These are phyloP conservation scores for Didymella exigua DNA, from an alignment of 2,329 filamentous ascomycete species.

Conservation along the genomic window DNA sequence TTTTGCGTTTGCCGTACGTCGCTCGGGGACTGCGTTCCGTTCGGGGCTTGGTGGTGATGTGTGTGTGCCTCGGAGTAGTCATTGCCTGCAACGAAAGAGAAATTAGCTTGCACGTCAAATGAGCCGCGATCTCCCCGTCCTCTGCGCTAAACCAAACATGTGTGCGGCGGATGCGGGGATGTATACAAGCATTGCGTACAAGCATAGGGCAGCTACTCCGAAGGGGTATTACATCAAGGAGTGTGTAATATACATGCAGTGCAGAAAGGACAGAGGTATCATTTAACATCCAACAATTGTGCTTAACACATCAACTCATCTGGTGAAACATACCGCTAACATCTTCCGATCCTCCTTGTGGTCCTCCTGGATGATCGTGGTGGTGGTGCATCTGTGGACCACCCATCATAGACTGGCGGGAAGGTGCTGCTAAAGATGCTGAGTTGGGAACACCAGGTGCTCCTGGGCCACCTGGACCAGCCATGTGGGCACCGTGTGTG, in stretches of 20 bases:
- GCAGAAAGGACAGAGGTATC: slow-evolving; percentile 51
- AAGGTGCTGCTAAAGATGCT: slow-evolving; percentile 64
- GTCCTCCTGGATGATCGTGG: slow-evolving; percentile 72
- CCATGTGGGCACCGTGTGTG: slow-evolving; percentile 68
- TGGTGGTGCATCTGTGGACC: slow-evolving; percentile 71
- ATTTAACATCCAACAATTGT: slow-evolving; percentile 48
- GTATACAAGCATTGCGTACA: slow-evolving; percentile 34
- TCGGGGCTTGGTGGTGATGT: slow-evolving; percentile 69
- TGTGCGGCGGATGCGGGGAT: slow-evolving; percentile 20
- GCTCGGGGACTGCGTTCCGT: slow-evolving; percentile 58
- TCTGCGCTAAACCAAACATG: slow-evolving; percentile 36
- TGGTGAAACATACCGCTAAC: slow-evolving; percentile 98
- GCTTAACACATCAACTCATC: slow-evolving; percentile 70
- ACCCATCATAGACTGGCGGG: slow-evolving; percentile 73
- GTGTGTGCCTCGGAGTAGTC: slow-evolving; percentile 66
- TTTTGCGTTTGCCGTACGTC: slow-evolving; percentile 76
- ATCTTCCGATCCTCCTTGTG: slow-evolving; percentile 71
- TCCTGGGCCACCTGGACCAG: slow-evolving; percentile 65
- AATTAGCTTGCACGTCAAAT: slow-evolving; percentile 51
- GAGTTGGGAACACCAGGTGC: slow-evolving; percentile 69
- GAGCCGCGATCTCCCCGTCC: slow-evolving; percentile 24
- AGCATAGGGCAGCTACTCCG: slow-evolving; percentile 46
- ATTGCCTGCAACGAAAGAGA: slow-evolving; percentile 58
- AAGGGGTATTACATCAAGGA: slow-evolving; percentile 52
- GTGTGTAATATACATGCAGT: slow-evolving; percentile 51